Base-by-base conservation (phyloP, 768 basidiomycete genomes). In the Chalciporus pseudorubinellus region DNA sequence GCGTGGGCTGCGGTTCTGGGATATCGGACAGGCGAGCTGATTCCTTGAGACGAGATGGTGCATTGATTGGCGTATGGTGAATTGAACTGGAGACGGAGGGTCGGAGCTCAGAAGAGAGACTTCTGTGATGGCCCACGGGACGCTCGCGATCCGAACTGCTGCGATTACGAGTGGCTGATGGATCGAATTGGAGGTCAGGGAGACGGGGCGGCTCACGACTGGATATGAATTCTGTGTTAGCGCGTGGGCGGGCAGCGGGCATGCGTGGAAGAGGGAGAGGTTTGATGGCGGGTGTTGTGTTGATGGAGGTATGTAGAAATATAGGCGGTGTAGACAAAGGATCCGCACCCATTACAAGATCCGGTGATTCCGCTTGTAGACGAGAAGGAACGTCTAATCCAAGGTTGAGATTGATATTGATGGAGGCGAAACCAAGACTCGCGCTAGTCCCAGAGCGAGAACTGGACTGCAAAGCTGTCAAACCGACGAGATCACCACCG, bases 401-500 rank as follows among this genome's bases (percentile, higher is more conserved):
- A 14, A 36, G 18, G 13, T 28, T 39, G 7, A 22, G 1, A 16
- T 36, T 26, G 70, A 57, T 39, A 45, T 61, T 46, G 20, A 68
- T 70, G 7, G 65, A 58, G n/a, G 44, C 42, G 50, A 79, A 71
- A 9, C 76, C 77, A 40, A 80, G 72, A n/a, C 71, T 74, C 14
- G 76, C 75, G 50, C 73, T 76, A 4, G 72, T 73, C 22, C 76
- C 79, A 39, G 74, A 72, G 38, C 80, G 79, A 34, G 78, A 77
- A 54, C 75, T 75, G 34, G 76, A 72, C 58, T 79, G 79, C 6
- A 81, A 78, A 8, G 65, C 26, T 28, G 77, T 74, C 18, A 83
- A 64, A 16, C 79, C 77, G 24, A 77, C 77, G 36, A 85, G 70
- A 51, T 85, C 84, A 36, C 71, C 74, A 56, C 84, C 82, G 4